phyloP scores from a whole-genome alignment of 257 asterid genomes.

The Voacanga thouarsii region DNA sequence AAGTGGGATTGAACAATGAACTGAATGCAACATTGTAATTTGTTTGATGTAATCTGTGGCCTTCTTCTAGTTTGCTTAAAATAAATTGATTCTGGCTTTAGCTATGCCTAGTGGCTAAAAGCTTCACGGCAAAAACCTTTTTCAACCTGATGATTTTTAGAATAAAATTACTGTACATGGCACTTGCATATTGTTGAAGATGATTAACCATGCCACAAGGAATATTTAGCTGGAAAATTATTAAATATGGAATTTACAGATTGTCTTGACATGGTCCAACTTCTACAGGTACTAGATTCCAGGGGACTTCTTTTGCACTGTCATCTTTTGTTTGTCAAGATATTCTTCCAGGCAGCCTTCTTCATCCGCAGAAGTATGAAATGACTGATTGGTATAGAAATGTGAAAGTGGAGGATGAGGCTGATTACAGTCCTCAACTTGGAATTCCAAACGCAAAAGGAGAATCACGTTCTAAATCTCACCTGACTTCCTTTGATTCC shows the following conservation, averaged over 20 bases:
- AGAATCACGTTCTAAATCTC: constrained; percentile 12
- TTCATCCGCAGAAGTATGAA: constrained; percentile 29
- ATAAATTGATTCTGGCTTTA: not conserved
- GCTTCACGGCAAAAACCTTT: too few relatives aligned
- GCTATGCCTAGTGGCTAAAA: not conserved
- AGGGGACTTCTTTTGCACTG: constrained; percentile 25
- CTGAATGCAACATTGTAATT: not conserved
- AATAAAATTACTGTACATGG: not conserved
- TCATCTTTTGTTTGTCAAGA: constrained; percentile 36
- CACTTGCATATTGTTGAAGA: not conserved
- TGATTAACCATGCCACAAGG: not conserved
- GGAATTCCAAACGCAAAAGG: constrained; percentile 20
- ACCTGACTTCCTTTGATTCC: constrained; percentile 7
- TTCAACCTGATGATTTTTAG: not conserved
- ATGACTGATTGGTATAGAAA: constrained; percentile 25
- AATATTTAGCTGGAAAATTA: not conserved
- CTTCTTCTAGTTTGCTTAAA: not conserved
- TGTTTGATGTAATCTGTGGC: not conserved
- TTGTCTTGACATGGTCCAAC: constrained; percentile 5
- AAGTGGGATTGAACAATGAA: not conserved
- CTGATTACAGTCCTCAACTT: constrained; percentile 18
- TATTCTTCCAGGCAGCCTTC: constrained; percentile 21
- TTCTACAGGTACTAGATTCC: constrained; percentile 24
- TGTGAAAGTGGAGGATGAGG: constrained; percentile 19
- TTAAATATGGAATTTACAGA: not conserved